Evolutionary conservation across 202 grass and related monocot species (phyloP), one percentile per base, ranked within the genome.

Genomic region (Digitaria exilis): DNA sequence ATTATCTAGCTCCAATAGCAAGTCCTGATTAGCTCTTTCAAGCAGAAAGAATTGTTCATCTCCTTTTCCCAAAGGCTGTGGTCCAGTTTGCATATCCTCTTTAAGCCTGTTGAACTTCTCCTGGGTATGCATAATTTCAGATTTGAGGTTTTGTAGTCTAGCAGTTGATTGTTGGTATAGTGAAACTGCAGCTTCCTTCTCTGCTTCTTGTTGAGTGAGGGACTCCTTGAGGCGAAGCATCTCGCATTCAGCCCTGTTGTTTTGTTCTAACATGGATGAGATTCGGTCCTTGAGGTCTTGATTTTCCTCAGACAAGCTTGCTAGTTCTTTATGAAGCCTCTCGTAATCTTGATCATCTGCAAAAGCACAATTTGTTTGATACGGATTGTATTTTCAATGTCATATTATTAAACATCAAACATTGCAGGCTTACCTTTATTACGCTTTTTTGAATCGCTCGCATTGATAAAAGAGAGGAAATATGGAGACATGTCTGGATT

Each of bases 111-210:
- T 89, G 69, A 96, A 83, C 61, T 96, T 88, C 64, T 88, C 88
- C 67, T 99, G 87, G 69, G 91, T 95, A 56, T 78, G 73, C 80
- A 87, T 83, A 57, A 99, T 88, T 75, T 96, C 91, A 58, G 65
- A 83, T 69, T 92, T 88, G 41, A 96, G 74, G 59, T 94, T 85
- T 77, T 85, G 80, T 52, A 94, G 73, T 78, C 88, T 91, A 64
- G 81, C 49, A 85, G 77, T 82, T 7, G 91, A 96, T 52, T 91
- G 85, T 74, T 85, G 87, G 69, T 82, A 89, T 82, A 90, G 83
- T 35, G 80, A 63, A 60, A 87, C 77, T 24, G 80, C 75, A 30
- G 77, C 84, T 79, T 96, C 93, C 75, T 92, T 99, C 76, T 84
- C 93, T 58, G 70, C 57, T 66, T 81, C 84, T 78, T 86, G 84